Conservation (phyloP, 192 early-diverging fungal species). For the Geosiphon pyriformis region DNA sequence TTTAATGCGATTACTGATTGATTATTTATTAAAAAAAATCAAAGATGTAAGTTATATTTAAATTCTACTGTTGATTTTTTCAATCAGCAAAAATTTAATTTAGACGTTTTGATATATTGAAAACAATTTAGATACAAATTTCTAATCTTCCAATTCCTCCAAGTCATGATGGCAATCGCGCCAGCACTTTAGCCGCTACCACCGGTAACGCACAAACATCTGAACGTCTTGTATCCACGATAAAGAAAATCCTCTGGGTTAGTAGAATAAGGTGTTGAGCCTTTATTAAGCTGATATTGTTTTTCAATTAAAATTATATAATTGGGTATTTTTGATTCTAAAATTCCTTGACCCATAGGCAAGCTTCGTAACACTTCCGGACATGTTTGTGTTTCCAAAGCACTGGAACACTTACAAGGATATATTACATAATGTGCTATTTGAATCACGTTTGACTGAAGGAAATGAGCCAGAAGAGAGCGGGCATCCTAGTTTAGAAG, state of each 20-base stretch:
- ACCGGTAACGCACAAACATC: neutral
- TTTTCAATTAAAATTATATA: neutral
- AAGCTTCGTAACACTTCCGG: slow-evolving; percentile 49
- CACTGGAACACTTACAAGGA: slow-evolving; percentile 42
- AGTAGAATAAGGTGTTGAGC: neutral
- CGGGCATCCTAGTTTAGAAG: slow-evolving; percentile 13
- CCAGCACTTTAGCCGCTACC: neutral
- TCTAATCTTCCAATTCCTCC: neutral
- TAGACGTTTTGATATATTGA: neutral
- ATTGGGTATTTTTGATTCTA: neutral
- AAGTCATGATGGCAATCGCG: neutral
- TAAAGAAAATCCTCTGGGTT: slow-evolving; percentile 48
- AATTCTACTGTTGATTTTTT: neutral
- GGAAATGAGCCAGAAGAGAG: neutral
- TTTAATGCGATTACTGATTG: slow-evolving; percentile 49
- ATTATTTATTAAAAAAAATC: slow-evolving; percentile 42
- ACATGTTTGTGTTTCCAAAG: slow-evolving; percentile 57
- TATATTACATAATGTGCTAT: slow-evolving; percentile 36
- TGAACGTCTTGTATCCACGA: slow-evolving; percentile 25
- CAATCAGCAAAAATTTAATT: neutral
- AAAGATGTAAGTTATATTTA: slow-evolving; percentile 40
- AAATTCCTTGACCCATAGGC: slow-evolving; percentile 29
- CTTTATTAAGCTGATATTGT: slow-evolving; percentile 5
- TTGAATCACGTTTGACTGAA: slow-evolving; percentile 22
- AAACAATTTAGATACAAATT: neutral